These are phyloP conservation scores for Hyaloscypha finlandica DNA, from an alignment of 495 filamentous ascomycete species.

Conservation along the genomic window DNA sequence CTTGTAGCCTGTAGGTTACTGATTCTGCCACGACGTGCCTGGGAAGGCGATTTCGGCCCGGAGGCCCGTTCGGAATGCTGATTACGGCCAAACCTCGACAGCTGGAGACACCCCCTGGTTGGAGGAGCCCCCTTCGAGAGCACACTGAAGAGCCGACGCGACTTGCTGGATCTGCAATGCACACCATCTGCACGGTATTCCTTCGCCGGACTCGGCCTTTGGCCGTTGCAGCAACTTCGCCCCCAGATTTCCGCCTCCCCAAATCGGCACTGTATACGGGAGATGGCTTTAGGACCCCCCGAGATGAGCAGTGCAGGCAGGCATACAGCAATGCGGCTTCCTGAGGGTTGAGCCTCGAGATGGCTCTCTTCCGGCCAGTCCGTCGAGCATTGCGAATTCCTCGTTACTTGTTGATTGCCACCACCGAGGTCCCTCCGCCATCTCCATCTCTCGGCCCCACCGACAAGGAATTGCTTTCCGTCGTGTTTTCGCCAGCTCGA, in stretches of 20 bases:
- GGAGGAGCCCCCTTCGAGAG: neutral
- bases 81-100: neutral
- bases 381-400: neutral
- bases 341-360: neutral
- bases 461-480: conserved; percentile 3
- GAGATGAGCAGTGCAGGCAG: neutral
- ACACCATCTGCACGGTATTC: neutral
- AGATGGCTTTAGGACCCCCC: neutral
- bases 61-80: conserved; percentile 8
- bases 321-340: neutral
- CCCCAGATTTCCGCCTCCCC: conserved; percentile 2
- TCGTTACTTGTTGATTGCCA: neutral
- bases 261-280: neutral
- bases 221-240: conserved; percentile 5
- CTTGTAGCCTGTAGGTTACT: neutral
- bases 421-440: conserved; percentile 16
- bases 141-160: neutral
- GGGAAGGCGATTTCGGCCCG: conserved; percentile 13
- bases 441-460: conserved; percentile 8
- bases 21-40: neutral
- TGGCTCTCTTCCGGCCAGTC: neutral
- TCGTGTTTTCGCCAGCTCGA: conserved; percentile 4
- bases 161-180: conserved; percentile 2
- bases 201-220: neutral
- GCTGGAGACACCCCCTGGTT: too few relatives aligned